Conservation (phyloP, 192 early-diverging fungal genomes). For the Backusella sp. region DNA sequence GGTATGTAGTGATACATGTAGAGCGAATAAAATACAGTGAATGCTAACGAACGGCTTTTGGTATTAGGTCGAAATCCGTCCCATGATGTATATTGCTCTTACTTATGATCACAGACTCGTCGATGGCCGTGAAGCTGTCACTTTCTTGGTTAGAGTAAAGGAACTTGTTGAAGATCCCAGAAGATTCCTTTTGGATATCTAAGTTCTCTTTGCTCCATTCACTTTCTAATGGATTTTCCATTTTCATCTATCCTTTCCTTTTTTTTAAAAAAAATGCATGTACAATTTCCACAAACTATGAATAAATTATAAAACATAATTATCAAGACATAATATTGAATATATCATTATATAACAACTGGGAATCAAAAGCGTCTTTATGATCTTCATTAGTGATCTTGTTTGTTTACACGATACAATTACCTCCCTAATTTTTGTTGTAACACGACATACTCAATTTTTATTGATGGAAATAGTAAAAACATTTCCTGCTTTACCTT, state of each 20-base stretch:
- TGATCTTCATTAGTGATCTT: too few species aligned
- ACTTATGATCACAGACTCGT: conserved; percentile 99
- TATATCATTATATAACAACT: too few species aligned
- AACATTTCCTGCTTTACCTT: too few species aligned
- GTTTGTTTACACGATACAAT: too few species aligned
- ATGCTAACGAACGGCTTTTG: too few species aligned
- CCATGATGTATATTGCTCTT: conserved; percentile 98
- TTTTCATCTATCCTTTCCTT: conserved; percentile 8
- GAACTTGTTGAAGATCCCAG: conserved; percentile 96
- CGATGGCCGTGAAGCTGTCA: conserved; percentile 98
- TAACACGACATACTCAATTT: too few species aligned
- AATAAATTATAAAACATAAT: not conserved
- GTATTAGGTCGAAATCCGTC: conserved; percentile 65
- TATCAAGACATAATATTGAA: too few species aligned
- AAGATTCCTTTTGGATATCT: conserved; percentile 87
- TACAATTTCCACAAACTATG: conserved; percentile 1
- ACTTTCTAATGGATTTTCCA: not conserved
- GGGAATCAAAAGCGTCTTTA: too few species aligned
- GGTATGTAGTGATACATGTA: conserved; percentile 8
- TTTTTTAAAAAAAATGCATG: not conserved
- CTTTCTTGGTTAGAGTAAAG: conserved; percentile 98
- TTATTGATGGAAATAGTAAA: too few species aligned
- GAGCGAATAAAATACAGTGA: too few species aligned
- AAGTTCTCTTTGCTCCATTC: conserved; percentile 28
- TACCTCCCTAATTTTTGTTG: too few species aligned